phyloP scores from a whole-genome alignment of 768 basidiomycete genomes.

The Mycena rebaudengoi region DNA sequence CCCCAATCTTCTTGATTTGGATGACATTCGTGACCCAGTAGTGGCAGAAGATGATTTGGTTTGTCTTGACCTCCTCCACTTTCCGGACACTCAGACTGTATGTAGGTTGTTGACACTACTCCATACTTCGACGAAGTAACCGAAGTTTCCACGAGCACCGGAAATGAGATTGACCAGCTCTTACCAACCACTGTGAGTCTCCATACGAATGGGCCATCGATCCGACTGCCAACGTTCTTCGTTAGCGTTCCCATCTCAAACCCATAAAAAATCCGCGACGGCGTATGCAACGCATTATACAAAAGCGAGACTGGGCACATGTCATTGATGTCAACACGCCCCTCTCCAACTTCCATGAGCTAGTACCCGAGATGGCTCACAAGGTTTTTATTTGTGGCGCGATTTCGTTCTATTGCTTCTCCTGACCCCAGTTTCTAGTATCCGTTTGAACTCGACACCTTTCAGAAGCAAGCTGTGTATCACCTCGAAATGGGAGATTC shows the following conservation, averaged over 20 bases:
- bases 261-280: conserved; percentile 55
- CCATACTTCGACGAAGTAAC: conserved; percentile 24
- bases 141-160: conserved; percentile 4
- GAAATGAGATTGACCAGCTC: conserved; percentile 26
- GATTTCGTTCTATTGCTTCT: neutral
- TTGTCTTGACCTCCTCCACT: neutral
- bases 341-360: conserved; percentile 86
- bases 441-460: conserved; percentile 98
- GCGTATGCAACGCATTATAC: conserved; percentile 55
- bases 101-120: conserved; percentile 18
- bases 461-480: conserved; percentile 98
- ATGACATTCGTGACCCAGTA: conserved; percentile 15
- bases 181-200: conserved; percentile 44
- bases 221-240: neutral
- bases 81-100: neutral
- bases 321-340: conserved; percentile 93
- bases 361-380: conserved; percentile 97
- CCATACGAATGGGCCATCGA: conserved; percentile 53
- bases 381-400: conserved; percentile 60
- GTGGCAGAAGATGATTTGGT: conserved; percentile 24
- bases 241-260: conserved; percentile 65
- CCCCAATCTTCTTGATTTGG: conserved; percentile 48
- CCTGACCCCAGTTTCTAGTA: conserved; percentile 65
- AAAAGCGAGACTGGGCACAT: conserved; percentile 98
- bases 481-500: conserved; percentile 97